Base-by-base conservation (phyloP, 2,329 filamentous ascomycete genomes). In the Stagonosporopsis chrysanthemi region DNA sequence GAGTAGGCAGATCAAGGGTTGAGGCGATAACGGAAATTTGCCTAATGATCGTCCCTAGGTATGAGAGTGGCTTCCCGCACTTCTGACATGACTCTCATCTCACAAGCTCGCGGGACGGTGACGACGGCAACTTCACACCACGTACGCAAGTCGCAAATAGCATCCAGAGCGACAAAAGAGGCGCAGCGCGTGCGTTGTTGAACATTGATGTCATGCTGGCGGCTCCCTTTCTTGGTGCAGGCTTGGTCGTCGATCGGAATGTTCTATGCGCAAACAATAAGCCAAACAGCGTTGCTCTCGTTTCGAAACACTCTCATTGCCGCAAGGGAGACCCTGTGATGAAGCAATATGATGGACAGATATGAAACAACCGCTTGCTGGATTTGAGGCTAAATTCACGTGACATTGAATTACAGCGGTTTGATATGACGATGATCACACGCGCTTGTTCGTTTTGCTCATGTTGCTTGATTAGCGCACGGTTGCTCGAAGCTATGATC, bases 11-110 rank as follows among this genome's bases (percentile, higher is more conserved):
- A 55, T 54, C 33, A 41, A 40, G 58, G 45, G 38, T 33, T 42
- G 46, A 46, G 41, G 53, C 54, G 62, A 64, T 60, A 64, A 52
- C 62, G 59, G 62, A 62, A 40, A 62, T 64, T 58, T 47, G 39
- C 31, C 12, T 50, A 52, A 53, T 58, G 54, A 62, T 58, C 33
- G 38, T 19, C 54, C 38, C 47, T 22, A 26, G 54, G 54, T 52
- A 48, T 49, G 43, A 57, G 22, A 57, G 48, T 52, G 39, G 6
- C 31, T 47, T 52, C 43, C 54, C 54, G 54, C 38, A 12, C 15
- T 28, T 28, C 11, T 19, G 28, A 11, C 22, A 14, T 47, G 41
- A 24, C 53, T 38, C 29, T 51, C 47, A 51, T 51, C 46, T 56
- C 14, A 15, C n/a, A 33, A 17, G 11, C 23, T 12, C 38, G 40